A percentile compares a stretch with the other conserved stretches of the same genome.
These are phyloP conservation scores for Morella rubra DNA, from an alignment of 306 rosid species.

Conservation along the genomic window DNA sequence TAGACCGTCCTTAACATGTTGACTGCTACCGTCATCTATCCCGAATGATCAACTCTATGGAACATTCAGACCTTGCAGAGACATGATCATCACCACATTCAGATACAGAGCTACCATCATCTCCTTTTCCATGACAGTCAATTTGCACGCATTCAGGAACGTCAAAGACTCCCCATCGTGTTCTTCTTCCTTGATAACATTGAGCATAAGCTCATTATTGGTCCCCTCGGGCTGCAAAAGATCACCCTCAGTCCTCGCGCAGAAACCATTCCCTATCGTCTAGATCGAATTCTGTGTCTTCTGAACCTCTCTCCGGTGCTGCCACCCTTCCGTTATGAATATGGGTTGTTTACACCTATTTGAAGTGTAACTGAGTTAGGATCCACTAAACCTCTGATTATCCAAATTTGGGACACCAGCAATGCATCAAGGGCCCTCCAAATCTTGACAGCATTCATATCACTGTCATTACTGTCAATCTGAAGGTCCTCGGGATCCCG, in stretches of 20 bases:
- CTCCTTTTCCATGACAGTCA: conserved; percentile 54
- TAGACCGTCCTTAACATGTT: conserved; percentile 30
- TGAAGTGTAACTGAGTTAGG: conserved; percentile 41
- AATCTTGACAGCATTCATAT: conserved; percentile 81
- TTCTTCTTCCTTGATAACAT: conserved; percentile 82
- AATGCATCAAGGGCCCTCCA: conserved; percentile 97
- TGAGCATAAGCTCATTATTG: conserved; percentile 71
- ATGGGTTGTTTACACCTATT: conserved; percentile 29
- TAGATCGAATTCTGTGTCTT: conserved; percentile 45
- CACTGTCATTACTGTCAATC: conserved; percentile 59
- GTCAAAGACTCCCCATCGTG: conserved; percentile 59
- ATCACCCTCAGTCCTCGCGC: conserved; percentile 80
- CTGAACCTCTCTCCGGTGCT: conserved; percentile 54
- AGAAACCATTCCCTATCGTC: conserved; percentile 49
- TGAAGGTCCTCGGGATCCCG: conserved; percentile 32
- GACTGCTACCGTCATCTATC: conserved; percentile 27
- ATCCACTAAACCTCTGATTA: conserved; percentile 39
- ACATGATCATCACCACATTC: conserved; percentile 55
- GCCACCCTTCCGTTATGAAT: conserved; percentile 50
- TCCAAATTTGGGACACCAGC: conserved; percentile 78
- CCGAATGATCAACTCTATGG: conserved; percentile 30
- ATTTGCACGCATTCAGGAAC: conserved; percentile 67
- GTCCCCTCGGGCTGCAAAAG: conserved; percentile 88
- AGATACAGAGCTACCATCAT: conserved; percentile 65
- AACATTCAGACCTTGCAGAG: conserved; percentile 18